phyloP scores from a whole-genome alignment of 2,329 filamentous ascomycete species.

The Stagonosporopsis rhizophila region DNA sequence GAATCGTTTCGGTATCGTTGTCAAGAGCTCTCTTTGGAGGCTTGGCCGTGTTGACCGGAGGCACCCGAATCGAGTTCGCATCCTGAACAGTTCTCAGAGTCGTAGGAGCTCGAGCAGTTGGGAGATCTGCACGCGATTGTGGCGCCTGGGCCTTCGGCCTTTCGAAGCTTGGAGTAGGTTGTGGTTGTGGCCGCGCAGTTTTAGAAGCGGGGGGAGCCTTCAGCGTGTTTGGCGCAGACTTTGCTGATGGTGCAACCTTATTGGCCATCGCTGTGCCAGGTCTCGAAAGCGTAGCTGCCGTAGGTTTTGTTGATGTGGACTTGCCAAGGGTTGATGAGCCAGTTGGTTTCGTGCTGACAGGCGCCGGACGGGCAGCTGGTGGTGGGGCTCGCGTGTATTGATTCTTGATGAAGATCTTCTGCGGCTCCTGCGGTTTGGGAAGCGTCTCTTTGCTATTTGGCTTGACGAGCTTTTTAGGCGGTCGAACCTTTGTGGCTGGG shows the following conservation, averaged over 20 bases:
- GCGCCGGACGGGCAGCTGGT: slow-evolving; percentile 64
- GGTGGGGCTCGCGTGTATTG: slow-evolving; percentile 50
- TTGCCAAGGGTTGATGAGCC: slow-evolving; percentile 36
- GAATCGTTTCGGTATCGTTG: slow-evolving; percentile 70
- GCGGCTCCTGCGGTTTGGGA: slow-evolving; percentile 68
- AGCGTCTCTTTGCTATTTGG: slow-evolving; percentile 65
- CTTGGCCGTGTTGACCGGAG: slow-evolving; percentile 72
- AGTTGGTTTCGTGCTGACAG: slow-evolving; percentile 24
- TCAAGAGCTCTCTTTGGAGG: slow-evolving; percentile 74
- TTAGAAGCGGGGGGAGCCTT: slow-evolving; percentile 36
- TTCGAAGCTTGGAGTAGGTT: slow-evolving; percentile 63
- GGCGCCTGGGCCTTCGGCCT: slow-evolving; percentile 62
- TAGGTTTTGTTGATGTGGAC: slow-evolving; percentile 30
- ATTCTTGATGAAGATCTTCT: slow-evolving; percentile 67
- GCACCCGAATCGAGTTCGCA: slow-evolving; percentile 56
- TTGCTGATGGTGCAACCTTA: slow-evolving; percentile 30
- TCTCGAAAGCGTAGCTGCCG: slow-evolving; percentile 59
- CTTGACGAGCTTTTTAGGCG: slow-evolving; percentile 62
- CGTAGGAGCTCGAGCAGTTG: slow-evolving; percentile 61
- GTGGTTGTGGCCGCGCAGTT: slow-evolving; percentile 40
- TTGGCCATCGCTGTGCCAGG: slow-evolving; percentile 41
- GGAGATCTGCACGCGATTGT: slow-evolving; percentile 57
- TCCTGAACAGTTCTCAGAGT: slow-evolving; percentile 70
- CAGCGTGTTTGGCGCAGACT: slow-evolving; percentile 29
- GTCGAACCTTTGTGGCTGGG: slow-evolving; percentile 49